Evolutionary conservation across 768 basidiomycete species (phyloP).

Genomic region (Serendipita sp.): DNA sequence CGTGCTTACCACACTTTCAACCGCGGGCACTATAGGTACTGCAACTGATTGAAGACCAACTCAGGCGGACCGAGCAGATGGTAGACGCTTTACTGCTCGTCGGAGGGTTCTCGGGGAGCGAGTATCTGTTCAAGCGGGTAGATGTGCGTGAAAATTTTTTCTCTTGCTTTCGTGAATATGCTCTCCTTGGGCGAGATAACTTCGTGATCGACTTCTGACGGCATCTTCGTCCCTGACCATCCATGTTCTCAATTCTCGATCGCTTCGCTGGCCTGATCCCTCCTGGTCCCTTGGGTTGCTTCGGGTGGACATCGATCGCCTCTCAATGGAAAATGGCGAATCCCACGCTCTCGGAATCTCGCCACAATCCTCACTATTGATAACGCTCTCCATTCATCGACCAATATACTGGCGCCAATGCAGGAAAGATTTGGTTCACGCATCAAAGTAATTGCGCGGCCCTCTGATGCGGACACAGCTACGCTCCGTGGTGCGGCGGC

Average conservation of each 20-base stretch:
- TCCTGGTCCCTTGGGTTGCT: neutral
- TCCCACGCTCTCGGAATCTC: neutral
- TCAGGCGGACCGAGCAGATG: slow-evolving; percentile 44
- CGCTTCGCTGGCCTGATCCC: neutral
- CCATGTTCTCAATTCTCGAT: too few species aligned
- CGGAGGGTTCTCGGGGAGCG: slow-evolving; percentile 73
- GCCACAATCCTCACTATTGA: slow-evolving; percentile 6
- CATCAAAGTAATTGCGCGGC: slow-evolving; percentile 64
- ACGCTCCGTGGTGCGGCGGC: slow-evolving; percentile 78
- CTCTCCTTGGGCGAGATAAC: too few species aligned
- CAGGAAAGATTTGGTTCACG: slow-evolving; percentile 51
- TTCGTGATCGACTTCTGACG: too few species aligned
- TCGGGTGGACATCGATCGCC: neutral
- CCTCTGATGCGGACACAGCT: slow-evolving; percentile 76
- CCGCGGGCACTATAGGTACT: slow-evolving; percentile 37
- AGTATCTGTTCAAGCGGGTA: slow-evolving; percentile 67
- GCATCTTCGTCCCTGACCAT: too few species aligned
- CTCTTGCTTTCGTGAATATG: neutral
- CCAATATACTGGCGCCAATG: slow-evolving; percentile 8
- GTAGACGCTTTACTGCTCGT: slow-evolving; percentile 79
- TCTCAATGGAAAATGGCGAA: neutral
- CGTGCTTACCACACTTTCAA: neutral
- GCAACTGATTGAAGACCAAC: slow-evolving; percentile 62
- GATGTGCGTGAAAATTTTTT: slow-evolving; percentile 32
- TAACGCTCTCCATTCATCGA: neutral